phyloP scores from a whole-genome alignment of 495 filamentous ascomycete genomes.

The Aspergillus ostianus region DNA sequence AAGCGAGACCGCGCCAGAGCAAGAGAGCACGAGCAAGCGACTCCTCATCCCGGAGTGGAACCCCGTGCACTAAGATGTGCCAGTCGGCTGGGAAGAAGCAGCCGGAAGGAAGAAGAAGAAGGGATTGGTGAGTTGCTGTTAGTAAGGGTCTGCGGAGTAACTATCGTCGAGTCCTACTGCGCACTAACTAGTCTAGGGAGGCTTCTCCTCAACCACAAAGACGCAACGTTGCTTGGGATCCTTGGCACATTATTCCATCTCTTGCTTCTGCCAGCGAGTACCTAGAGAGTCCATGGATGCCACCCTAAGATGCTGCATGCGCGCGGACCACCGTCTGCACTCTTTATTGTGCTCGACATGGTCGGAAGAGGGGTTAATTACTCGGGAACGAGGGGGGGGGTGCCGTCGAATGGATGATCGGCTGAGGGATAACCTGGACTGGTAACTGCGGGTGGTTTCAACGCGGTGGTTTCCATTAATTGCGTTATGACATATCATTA shows the following conservation, averaged over 20 bases:
- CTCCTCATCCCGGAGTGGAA: background rate
- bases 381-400: background rate
- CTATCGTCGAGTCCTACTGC: background rate
- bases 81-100: slow-evolving; percentile 6
- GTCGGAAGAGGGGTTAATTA: background rate
- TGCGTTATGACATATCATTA: slow-evolving; percentile 1
- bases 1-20: background rate
- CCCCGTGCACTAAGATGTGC: background rate
- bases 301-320: background rate
- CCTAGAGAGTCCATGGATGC: too few species aligned
- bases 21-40: background rate
- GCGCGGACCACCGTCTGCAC: too few species aligned
- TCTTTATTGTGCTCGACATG: background rate
- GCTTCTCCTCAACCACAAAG: too few species aligned
- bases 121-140: too few species aligned
- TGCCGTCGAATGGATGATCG: background rate
- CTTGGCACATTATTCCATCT: too few species aligned
- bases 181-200: background rate
- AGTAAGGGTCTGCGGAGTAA: background rate
- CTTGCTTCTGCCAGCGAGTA: too few species aligned
- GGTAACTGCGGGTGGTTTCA: slow-evolving; percentile 8
- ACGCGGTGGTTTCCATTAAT: background rate
- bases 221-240: too few species aligned
- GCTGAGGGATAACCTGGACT: background rate
- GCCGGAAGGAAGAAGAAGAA: slow-evolving; percentile 15